A percentile compares a stretch with the other conserved stretches of the same genome.
Conservation (phyloP, 192 early-diverging fungal genomes). For the Umbelopsis ramanniana region DNA sequence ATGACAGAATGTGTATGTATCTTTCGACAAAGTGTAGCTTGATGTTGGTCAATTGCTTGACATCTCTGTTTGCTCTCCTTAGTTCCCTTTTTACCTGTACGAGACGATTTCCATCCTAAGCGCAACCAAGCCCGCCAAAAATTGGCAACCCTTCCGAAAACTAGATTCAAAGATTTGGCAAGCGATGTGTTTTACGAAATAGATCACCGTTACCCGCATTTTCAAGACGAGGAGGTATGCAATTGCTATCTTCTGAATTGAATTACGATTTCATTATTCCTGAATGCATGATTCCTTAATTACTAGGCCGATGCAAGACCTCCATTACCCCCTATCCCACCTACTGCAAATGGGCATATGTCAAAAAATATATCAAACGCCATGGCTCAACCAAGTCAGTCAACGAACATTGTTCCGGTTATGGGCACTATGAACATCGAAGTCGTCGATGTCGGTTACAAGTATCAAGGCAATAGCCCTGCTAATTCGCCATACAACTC, state of each 20-base stretch:
- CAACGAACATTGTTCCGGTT: slow-evolving; percentile 42
- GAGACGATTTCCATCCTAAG: slow-evolving; percentile 91
- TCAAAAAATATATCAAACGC: slow-evolving; percentile 19
- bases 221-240: slow-evolving; percentile 24
- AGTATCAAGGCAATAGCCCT: slow-evolving; percentile 18
- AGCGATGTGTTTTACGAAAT: slow-evolving; percentile 86
- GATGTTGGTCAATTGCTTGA: slow-evolving; percentile 23
- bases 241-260: neutral
- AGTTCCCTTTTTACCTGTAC: slow-evolving; percentile 83
- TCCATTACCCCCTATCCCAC: slow-evolving; percentile 17
- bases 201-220: slow-evolving; percentile 62
- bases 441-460: slow-evolving; percentile 23
- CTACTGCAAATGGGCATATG: slow-evolving; percentile 28
- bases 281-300: neutral
- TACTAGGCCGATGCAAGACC: slow-evolving; percentile 28
- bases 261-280: neutral
- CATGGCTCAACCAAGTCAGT: slow-evolving; percentile 37
- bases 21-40: neutral
- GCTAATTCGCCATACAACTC: slow-evolving; percentile 17
- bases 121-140: slow-evolving; percentile 97
- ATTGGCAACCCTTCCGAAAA: slow-evolving; percentile 85
- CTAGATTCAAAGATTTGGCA: slow-evolving; percentile 91
- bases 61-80: neutral
- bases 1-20: slow-evolving; percentile 61
- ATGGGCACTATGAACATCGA: slow-evolving; percentile 39